Percentiles rank a stretch among this genome's conserved stretches.
These are phyloP conservation scores for Mortierella sp. DNA, from an alignment of 371 early-diverging fungal species.

Conservation along the genomic window DNA sequence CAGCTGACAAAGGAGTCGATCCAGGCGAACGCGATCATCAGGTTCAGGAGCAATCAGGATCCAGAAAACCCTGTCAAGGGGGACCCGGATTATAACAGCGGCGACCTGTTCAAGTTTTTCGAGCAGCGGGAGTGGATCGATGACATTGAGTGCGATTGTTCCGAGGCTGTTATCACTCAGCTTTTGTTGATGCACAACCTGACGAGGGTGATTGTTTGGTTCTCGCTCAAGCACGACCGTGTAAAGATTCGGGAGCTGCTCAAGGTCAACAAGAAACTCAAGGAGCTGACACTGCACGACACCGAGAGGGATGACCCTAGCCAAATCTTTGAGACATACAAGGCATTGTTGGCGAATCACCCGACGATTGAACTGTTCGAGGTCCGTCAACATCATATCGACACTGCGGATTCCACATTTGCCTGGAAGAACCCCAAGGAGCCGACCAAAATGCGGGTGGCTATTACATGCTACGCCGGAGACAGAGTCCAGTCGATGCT, in stretches of 20 bases:
- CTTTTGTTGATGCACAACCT: conserved; percentile 21
- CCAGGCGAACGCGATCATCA: conserved; percentile 11
- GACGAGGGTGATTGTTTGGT: conserved; percentile 20
- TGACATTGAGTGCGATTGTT: conserved; percentile 21
- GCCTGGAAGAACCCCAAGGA: conserved; percentile 25
- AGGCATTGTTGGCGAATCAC: conserved; percentile 39
- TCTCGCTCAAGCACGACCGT: conserved; percentile 12
- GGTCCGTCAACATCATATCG: conserved; percentile 27
- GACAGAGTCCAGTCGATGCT: conserved; percentile 45
- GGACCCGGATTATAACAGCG: conserved; percentile 23
- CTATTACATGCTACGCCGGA: conserved; percentile 17
- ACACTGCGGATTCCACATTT: conserved; percentile 24
- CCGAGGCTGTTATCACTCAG: conserved; percentile 7
- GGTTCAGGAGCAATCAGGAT: conserved; percentile 13
- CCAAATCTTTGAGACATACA: conserved; percentile 49
- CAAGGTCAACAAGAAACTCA: conserved; percentile 24
- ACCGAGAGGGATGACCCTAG: conserved; percentile 37
- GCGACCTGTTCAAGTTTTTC: conserved; percentile 19
- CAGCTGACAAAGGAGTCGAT: conserved; percentile 12
- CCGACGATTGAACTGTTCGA: conserved; percentile 24
- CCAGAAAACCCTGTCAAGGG: background rate
- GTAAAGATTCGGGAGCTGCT: background rate
- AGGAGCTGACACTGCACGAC: conserved; percentile 26
- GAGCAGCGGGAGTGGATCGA: conserved; percentile 38
- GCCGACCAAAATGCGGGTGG: conserved; percentile 35